phyloP scores from a whole-genome alignment of 257 asterid genomes.

The Penstemon barbatus region DNA sequence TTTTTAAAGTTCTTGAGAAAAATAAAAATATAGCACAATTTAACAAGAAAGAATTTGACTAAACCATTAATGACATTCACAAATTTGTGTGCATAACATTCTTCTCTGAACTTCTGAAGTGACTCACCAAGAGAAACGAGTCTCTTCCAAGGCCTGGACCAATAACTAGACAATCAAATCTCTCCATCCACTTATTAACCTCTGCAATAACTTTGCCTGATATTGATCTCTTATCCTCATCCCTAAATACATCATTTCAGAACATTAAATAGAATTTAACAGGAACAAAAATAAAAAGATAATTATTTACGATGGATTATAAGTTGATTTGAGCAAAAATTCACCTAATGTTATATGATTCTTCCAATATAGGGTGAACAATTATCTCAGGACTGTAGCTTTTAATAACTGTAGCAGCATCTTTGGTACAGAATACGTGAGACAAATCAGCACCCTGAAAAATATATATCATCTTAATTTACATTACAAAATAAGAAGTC shows the following conservation, averaged over 20 bases:
- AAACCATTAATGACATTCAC: constrained; percentile 6
- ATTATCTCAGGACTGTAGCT: constrained; percentile 95
- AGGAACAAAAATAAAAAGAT: not conserved
- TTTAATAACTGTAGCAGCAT: constrained; percentile 89
- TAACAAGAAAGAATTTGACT: not conserved
- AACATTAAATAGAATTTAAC: constrained; percentile 24
- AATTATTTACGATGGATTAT: not conserved
- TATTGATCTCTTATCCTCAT: constrained; percentile 64
- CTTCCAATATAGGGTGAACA: constrained; percentile 94
- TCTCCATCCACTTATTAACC: constrained; percentile 94
- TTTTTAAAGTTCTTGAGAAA: not conserved
- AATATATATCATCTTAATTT: constrained; percentile 20
- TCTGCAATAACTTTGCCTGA: constrained; percentile 74
- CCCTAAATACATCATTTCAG: constrained; percentile 51
- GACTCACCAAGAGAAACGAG: constrained; percentile 83
- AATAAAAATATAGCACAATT: not conserved
- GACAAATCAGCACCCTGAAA: constrained; percentile 97
- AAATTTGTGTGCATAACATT: constrained; percentile 18
- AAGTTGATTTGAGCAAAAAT: constrained; percentile 6
- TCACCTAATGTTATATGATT: constrained; percentile 85
- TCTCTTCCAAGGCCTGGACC: constrained; percentile 99
- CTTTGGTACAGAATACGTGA: constrained; percentile 94
- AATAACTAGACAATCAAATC: constrained; percentile 90
- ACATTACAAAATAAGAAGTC: not conserved
- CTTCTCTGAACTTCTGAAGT: constrained; percentile 21